phyloP scores from a whole-genome alignment of 2,329 filamentous ascomycete genomes.

The Xenoacremonium recifei region DNA sequence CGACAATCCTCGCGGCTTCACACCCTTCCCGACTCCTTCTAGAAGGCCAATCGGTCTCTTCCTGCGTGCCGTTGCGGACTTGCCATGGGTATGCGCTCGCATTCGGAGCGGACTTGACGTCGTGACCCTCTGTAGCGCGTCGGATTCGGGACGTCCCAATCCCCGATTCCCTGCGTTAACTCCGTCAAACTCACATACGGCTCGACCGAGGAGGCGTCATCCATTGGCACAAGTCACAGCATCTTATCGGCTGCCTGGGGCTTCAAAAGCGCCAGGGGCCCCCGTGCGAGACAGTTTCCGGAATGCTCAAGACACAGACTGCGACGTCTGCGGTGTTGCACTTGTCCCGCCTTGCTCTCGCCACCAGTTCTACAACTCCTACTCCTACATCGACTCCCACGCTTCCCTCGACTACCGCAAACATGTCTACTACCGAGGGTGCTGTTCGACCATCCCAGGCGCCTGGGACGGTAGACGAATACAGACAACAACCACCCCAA shows the following conservation, averaged over 20 bases:
- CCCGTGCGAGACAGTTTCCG: conserved; percentile 24
- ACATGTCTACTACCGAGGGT: conserved; percentile 34
- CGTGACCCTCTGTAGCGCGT: conserved; percentile 7
- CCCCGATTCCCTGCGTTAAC: conserved; percentile 22
- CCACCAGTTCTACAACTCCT: conserved; percentile 3
- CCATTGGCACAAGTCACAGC: conserved; percentile 12
- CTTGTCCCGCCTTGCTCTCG: conserved; percentile 39
- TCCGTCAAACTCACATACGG: conserved; percentile 15
- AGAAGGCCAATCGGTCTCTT: too few relatives aligned
- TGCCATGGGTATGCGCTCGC: conserved; percentile 16
- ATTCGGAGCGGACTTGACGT: conserved; percentile 19
- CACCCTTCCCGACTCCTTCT: too few relatives aligned
- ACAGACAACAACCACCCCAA: conserved; percentile 26
- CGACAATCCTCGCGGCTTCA: too few relatives aligned
- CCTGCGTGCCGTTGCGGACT: neutral
- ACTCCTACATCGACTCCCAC: conserved; percentile 14
- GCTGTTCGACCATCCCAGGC: conserved; percentile 22
- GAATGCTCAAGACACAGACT: conserved; percentile 46
- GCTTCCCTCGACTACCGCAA: conserved; percentile 20
- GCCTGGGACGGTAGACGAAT: conserved; percentile 19
- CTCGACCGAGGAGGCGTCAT: conserved; percentile 21
- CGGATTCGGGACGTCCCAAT: conserved; percentile 21
- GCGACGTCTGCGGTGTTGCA: conserved; percentile 39
- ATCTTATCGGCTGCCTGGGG: conserved; percentile 16
- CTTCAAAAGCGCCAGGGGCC: conserved; percentile 20